Evolutionary conservation across 1,139 yeast genomes (phyloP), one percentile per base, ranked within the genome.

Genomic region (Kodamaea suecica): DNA sequence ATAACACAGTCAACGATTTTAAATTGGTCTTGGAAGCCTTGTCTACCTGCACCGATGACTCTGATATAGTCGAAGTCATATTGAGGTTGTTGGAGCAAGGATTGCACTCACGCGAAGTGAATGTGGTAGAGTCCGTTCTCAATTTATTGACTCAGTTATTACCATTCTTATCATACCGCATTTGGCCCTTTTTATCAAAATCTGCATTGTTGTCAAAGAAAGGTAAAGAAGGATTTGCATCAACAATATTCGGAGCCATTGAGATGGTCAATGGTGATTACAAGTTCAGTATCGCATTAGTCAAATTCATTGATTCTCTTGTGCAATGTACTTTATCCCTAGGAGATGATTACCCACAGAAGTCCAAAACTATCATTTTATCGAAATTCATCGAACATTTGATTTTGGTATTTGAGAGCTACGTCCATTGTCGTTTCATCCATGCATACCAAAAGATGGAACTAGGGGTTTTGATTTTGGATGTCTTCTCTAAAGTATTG

Each of bases 131-230:
- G 14, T 55, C 70, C 0, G 66, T 81, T 8, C 55, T 80, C 15
- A 61, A 70, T 10, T 72, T 86, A 31, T 61, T 86, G 25, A 59
- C 70, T 3, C 62, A 71, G 2, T 63, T 78, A 35, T 62, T 68
- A 26, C 63, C 65, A 26, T 61, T 76, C 5, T 72, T 70, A 30
- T 76, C 95, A 0, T 72, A 74, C 43, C 65, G 88, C 42, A 83
- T 88, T 2, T 88, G 96, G 95, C 75, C 88, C 0, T 84, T 80
- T 49, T 58, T 88, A 12, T 73, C 80, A 12, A 76, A 79, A 37
- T 82, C 95, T 1, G 73, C 78, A 14, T 61, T 87, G 17, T 62
- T 86, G 3, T 79, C 83, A 11, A 70, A 72, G 34, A 73, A 76
- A 40, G 87, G 88, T 0, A 78, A 76, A 45, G 87, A 85, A 34